A percentile compares a stretch with the other conserved stretches of the same genome.
These are phyloP conservation scores for Kwoniella dejecticola DNA, from an alignment of 768 basidiomycete species.

Conservation along the genomic window DNA sequence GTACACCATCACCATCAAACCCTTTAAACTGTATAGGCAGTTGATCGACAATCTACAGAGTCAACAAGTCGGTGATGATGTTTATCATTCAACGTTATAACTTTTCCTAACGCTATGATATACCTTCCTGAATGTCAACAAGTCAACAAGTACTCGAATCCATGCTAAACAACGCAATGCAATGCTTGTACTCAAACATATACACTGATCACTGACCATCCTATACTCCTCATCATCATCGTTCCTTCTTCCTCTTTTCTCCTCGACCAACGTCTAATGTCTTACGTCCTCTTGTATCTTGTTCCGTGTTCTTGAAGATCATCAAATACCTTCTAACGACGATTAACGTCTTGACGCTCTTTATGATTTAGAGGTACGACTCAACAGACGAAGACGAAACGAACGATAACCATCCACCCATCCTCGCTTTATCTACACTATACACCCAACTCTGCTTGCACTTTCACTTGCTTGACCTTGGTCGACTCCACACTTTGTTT, in stretches of 20 bases:
- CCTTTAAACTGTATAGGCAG: neutral
- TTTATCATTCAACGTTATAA: conserved; percentile 20
- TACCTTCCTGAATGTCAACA: conserved; percentile 5
- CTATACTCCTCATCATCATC: neutral
- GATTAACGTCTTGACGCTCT: conserved; percentile 5
- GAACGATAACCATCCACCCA: neutral
- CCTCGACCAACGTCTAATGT: neutral
- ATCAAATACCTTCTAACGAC: conserved; percentile 7
- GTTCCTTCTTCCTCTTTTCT: conserved; percentile 1
- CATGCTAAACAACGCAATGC: neutral
- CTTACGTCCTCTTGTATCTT: neutral
- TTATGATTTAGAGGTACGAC: neutral
- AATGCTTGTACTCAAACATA: neutral
- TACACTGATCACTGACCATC: conserved; percentile 3
- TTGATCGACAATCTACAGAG: conserved; percentile 15
- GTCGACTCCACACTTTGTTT: too few relatives aligned
- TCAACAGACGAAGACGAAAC: neutral
- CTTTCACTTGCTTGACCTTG: too few relatives aligned
- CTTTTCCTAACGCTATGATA: conserved; percentile 2
- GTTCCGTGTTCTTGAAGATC: conserved; percentile 2
- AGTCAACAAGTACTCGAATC: neutral
- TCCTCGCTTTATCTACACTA: neutral
- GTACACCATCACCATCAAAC: neutral
- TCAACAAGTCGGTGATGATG: conserved; percentile 1
- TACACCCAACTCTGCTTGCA: neutral